Evolutionary conservation across 176 grass and related monocot species (phyloP).

Genomic region (Melocanna baccifera): DNA sequence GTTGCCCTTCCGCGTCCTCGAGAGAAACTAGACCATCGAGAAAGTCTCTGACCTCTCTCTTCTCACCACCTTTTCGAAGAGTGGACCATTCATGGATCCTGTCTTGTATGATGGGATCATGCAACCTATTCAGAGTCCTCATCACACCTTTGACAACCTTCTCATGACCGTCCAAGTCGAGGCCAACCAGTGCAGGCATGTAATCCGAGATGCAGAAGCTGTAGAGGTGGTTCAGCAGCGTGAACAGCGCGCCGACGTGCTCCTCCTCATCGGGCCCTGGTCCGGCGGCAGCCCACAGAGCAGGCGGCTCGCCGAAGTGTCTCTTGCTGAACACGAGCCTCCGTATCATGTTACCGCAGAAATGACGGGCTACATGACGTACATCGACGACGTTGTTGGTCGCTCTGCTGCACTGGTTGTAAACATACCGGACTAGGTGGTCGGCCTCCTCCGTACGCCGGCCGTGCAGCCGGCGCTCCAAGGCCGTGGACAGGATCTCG

Average conservation of each 20-base stretch:
- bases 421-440: no score
- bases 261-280: conserved; percentile 31
- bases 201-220: conserved; percentile 44
- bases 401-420: neutral
- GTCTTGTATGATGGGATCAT: no score
- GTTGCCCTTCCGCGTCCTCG: neutral
- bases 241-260: conserved; percentile 34
- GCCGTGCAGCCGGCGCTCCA: no score
- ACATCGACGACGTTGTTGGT: neutral
- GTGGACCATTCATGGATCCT: no score
- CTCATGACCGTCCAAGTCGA: no score
- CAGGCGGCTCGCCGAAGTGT: neutral
- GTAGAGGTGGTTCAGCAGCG: neutral
- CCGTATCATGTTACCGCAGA: conserved; percentile 35
- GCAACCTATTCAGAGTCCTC: no score
- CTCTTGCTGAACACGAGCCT: conserved; percentile 37
- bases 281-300: neutral
- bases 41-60: neutral
- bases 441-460: no score
- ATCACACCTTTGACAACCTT: no score
- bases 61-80: no score
- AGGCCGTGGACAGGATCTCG: no score
- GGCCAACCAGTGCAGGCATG: conserved; percentile 24
- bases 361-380: neutral
- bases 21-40: conserved; percentile 17